These are phyloP conservation scores for Malus asiatica DNA, from an alignment of 306 rosid genomes.

Conservation along the genomic window DNA sequence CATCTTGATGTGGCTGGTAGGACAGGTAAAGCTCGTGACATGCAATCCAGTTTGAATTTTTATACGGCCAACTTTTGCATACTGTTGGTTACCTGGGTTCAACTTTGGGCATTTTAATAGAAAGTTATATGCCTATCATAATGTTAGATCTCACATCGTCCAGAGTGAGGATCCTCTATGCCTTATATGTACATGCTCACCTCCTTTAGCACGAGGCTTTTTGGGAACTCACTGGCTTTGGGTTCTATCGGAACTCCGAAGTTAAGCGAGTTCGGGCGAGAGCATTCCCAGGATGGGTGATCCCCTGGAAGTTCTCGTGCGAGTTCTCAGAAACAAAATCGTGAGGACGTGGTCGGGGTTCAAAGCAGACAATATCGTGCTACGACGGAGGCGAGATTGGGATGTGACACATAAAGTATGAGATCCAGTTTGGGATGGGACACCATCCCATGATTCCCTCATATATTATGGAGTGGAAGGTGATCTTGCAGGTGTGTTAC, in stretches of 20 bases:
- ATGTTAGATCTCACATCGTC: too few relatives aligned
- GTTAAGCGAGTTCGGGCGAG: too few relatives aligned
- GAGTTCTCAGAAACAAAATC: too few relatives aligned
- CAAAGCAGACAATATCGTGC: too few relatives aligned
- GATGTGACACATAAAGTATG: too few relatives aligned
- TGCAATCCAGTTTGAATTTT: neutral
- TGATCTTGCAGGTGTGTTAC: neutral
- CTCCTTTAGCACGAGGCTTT: too few relatives aligned
- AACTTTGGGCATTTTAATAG: neutral
- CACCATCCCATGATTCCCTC: neutral
- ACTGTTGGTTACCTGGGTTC: neutral
- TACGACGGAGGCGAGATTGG: accelerated
- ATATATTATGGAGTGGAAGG: neutral
- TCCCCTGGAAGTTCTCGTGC: too few relatives aligned
- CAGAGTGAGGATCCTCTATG: too few relatives aligned
- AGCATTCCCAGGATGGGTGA: too few relatives aligned
- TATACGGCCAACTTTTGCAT: neutral
- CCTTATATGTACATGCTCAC: too few relatives aligned
- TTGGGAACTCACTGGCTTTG: too few relatives aligned
- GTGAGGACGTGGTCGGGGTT: accelerated
- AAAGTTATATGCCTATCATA: neutral
- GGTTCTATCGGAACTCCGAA: too few relatives aligned
- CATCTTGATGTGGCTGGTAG: slow-evolving; percentile 99
- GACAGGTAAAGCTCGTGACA: slow-evolving; percentile 47
- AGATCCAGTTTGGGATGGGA: neutral